A percentile compares a stretch with the other conserved stretches of the same genome.
Conservation (phyloP, 768 basidiomycete genomes). For the Leucosporidium yakuticum region DNA sequence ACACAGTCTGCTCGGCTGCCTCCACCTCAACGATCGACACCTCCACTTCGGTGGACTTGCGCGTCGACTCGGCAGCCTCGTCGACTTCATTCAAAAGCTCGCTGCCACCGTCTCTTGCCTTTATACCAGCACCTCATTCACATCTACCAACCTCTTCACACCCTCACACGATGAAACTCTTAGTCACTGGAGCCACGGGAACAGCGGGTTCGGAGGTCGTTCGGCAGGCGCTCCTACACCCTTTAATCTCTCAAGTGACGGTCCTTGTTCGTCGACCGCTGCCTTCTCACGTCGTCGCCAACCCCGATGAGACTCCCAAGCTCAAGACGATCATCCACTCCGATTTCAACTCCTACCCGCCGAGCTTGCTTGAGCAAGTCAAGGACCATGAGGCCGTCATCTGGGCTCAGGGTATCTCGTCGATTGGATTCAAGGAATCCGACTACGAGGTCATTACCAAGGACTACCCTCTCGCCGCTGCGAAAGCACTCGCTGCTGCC, state of each 20-base stretch:
- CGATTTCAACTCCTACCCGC: slow-evolving; percentile 18
- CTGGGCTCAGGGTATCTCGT: slow-evolving; percentile 17
- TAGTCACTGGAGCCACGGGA: slow-evolving; percentile 18
- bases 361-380: slow-evolving; percentile 10
- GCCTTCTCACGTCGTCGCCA: slow-evolving; percentile 6
- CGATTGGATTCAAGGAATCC: background rate
- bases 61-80: too few species aligned
- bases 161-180: too few species aligned
- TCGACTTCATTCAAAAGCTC: too few species aligned
- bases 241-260: slow-evolving; percentile 14
- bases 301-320: slow-evolving; percentile 3
- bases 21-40: too few species aligned
- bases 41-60: too few species aligned
- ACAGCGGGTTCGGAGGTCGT: slow-evolving; percentile 13
- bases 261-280: slow-evolving; percentile 26
- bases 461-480: slow-evolving; percentile 34
- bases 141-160: too few species aligned
- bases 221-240: slow-evolving; percentile 10
- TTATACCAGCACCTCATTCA: too few species aligned
- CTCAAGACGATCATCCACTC: slow-evolving; percentile 14
- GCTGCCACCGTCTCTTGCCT: too few species aligned
- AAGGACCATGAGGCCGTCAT: slow-evolving; percentile 10
- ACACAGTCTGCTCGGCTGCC: too few species aligned
- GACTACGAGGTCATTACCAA: slow-evolving; percentile 41
- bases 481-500: slow-evolving; percentile 8